These are phyloP conservation scores for Metschnikowia kofuensis DNA, from an alignment of 805 yeast genomes.

Conservation along the genomic window DNA sequence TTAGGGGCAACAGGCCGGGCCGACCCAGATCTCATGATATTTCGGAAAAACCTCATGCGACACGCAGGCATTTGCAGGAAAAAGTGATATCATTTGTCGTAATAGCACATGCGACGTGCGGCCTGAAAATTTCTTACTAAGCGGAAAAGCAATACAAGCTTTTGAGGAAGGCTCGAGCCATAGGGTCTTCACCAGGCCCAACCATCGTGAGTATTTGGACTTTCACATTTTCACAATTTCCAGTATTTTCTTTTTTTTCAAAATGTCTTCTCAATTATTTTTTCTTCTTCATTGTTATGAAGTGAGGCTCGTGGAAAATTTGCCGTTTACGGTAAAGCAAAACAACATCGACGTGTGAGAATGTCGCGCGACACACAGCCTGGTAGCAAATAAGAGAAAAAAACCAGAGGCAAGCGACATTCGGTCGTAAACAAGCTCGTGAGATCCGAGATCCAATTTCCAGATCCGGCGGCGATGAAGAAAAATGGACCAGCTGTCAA, in stretches of 20 bases:
- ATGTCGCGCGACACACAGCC: constrained; percentile 2
- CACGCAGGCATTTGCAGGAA: background rate
- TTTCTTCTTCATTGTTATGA: too few species aligned
- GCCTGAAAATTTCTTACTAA: background rate
- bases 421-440: background rate
- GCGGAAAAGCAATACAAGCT: background rate
- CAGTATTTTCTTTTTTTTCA: too few species aligned
- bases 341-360: background rate
- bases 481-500: too few species aligned
- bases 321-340: background rate
- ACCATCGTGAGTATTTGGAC: too few species aligned
- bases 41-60: constrained; percentile 4
- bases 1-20: background rate
- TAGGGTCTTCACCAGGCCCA: too few species aligned
- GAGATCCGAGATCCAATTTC: background rate
- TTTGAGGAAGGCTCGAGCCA: too few species aligned
- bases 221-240: too few species aligned
- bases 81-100: background rate
- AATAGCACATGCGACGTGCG: background rate
- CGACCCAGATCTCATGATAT: background rate
- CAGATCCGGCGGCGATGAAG: background rate
- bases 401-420: background rate
- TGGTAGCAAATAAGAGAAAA: background rate
- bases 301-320: background rate
- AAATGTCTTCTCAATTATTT: too few species aligned